Evolutionary conservation across 805 yeast genomes (phyloP).

Genomic region (Diddensiella transvaalensis): DNA sequence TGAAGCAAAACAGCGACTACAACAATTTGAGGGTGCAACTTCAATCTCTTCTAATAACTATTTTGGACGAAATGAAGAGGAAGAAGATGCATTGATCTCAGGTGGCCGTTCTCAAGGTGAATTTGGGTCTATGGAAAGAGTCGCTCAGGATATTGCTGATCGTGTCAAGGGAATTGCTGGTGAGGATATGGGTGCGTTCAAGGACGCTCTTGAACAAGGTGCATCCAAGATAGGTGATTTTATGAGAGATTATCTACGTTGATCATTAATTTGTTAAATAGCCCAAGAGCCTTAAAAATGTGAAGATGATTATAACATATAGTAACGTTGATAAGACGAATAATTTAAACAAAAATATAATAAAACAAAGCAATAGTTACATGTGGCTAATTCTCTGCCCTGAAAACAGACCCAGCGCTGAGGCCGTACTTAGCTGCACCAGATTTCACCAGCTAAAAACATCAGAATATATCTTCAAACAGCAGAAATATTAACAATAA

Average conservation of each 20-base stretch:
- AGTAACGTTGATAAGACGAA: neutral
- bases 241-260: constrained; percentile 77
- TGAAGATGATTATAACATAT: neutral
- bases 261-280: no score
- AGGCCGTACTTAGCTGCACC: constrained; percentile 18
- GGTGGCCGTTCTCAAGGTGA: constrained; percentile 31
- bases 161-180: constrained; percentile 72
- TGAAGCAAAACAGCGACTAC: constrained; percentile 80
- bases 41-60: constrained; percentile 90
- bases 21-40: constrained; percentile 78
- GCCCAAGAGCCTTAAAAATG: neutral
- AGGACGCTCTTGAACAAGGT: constrained; percentile 90
- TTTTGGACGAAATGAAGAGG: constrained; percentile 78
- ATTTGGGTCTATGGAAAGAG: constrained; percentile 45
- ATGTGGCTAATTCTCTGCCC: neutral
- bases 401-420: neutral
- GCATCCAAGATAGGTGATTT: constrained; percentile 84
- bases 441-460: constrained; percentile 14
- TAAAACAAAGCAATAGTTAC: neutral
- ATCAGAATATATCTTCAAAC: neutral
- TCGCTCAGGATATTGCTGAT: constrained; percentile 61
- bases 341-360: neutral
- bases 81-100: constrained; percentile 31
- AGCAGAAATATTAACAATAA: neutral
- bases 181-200: constrained; percentile 83